Evolutionary conservation across 2,329 filamentous ascomycete genomes (phyloP).

Genomic region (Penicillium sp.): DNA sequence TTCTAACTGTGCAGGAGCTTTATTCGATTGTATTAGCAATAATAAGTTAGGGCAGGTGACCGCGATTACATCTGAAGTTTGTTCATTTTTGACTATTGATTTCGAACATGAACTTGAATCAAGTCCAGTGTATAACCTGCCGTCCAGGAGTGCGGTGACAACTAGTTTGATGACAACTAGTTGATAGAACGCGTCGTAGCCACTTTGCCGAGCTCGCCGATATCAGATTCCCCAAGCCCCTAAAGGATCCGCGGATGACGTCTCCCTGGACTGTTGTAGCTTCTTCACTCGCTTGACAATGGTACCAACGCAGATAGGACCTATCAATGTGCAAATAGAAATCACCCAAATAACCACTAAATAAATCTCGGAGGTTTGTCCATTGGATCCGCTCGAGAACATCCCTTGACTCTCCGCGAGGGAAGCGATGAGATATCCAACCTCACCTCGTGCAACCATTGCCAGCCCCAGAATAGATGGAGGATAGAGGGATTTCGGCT

Average conservation of each 20-base stretch:
- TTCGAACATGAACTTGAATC: too few relatives aligned
- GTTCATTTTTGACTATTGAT: too few relatives aligned
- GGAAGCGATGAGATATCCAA: conserved; percentile 72
- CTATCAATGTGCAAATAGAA: conserved; percentile 56
- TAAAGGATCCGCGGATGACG: conserved; percentile 38
- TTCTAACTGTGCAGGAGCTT: too few relatives aligned
- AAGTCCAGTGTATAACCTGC: too few relatives aligned
- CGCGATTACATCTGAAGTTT: too few relatives aligned
- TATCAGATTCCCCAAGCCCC: conserved; percentile 45
- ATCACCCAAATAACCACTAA: conserved; percentile 58
- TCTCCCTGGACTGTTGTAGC: conserved; percentile 32
- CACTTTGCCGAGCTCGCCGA: too few relatives aligned
- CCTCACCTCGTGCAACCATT: conserved; percentile 78
- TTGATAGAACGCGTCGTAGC: too few relatives aligned
- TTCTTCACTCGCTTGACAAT: conserved; percentile 48
- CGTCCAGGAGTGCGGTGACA: too few relatives aligned
- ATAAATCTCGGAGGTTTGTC: conserved; percentile 47
- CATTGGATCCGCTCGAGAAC: conserved; percentile 30
- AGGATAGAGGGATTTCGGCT: conserved; percentile 65
- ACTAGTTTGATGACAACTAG: too few relatives aligned
- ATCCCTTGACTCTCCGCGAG: conserved; percentile 59
- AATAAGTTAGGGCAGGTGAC: too few relatives aligned
- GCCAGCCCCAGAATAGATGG: conserved; percentile 63
- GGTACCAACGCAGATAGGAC: conserved; percentile 53
- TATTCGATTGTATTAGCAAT: too few relatives aligned